A percentile compares a stretch with the other conserved stretches of the same genome.
These are phyloP conservation scores for Tylopilus intermedius DNA, from an alignment of 768 basidiomycete genomes.

Conservation along the genomic window DNA sequence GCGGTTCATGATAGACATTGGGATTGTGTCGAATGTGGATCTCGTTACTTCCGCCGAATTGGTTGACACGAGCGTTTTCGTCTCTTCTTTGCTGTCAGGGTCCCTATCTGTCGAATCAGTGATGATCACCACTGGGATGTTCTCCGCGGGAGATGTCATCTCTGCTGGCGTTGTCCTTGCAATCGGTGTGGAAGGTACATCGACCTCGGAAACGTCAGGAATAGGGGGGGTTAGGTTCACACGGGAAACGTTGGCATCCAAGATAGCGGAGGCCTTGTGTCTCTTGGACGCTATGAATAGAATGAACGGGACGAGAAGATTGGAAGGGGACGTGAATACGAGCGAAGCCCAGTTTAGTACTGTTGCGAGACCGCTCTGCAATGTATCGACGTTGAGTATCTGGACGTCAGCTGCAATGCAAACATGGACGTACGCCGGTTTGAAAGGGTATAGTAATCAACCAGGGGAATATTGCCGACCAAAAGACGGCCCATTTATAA, in stretches of 20 bases:
- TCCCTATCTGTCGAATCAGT: constrained; percentile 12
- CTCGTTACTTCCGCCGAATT: neutral
- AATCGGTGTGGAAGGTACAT: neutral
- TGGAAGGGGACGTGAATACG: constrained; percentile 20
- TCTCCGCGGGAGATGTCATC: neutral
- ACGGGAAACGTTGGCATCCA: constrained; percentile 12
- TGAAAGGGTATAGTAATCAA: constrained; percentile 23
- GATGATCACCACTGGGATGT: constrained; percentile 17
- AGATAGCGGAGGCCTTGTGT: constrained; percentile 16
- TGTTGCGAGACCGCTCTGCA: constrained; percentile 10
- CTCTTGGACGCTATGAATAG: constrained; percentile 19
- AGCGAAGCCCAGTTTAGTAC: constrained; percentile 26
- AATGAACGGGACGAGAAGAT: constrained; percentile 22
- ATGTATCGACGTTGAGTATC: neutral
- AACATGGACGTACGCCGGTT: constrained; percentile 15
- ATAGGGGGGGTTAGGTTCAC: neutral
- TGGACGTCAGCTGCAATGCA: neutral
- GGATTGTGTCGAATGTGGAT: constrained; percentile 5
- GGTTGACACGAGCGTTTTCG: constrained; percentile 6
- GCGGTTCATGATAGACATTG: constrained; percentile 16
- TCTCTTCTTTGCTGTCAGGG: neutral
- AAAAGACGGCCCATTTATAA: constrained; percentile 21
- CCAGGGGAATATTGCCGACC: constrained; percentile 23
- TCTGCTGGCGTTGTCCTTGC: neutral
- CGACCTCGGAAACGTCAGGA: neutral